Percentiles rank a stretch among this genome's conserved stretches.
Conservation (phyloP, 2,329 filamentous ascomycete genomes). For the Apiospora malaysiana region DNA sequence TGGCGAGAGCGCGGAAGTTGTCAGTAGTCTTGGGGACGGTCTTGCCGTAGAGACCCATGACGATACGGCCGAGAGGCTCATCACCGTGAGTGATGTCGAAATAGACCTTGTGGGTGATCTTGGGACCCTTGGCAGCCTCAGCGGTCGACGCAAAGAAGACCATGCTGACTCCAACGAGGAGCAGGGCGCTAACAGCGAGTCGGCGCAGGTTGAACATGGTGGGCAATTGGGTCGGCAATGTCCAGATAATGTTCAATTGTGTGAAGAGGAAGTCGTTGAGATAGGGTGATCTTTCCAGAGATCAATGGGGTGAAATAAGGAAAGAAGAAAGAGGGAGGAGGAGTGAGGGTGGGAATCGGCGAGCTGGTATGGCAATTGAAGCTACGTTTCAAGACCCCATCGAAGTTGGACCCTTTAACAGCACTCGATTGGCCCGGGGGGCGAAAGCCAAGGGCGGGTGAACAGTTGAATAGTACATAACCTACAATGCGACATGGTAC, state of each 20-base stretch:
- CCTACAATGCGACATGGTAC: neutral
- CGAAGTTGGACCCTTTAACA: neutral
- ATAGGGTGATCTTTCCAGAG: conserved; percentile 20
- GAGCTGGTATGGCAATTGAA: conserved; percentile 11
- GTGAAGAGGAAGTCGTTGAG: conserved; percentile 23
- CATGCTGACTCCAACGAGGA: conserved; percentile 77
- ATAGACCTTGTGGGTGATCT: conserved; percentile 95
- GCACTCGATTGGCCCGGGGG: conserved; percentile 5
- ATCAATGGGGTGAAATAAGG: conserved; percentile 2
- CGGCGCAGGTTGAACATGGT: conserved; percentile 79
- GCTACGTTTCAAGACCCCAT: conserved; percentile 24
- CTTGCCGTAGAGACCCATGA: conserved; percentile 86
- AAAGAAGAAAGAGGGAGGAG: neutral
- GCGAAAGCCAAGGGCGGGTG: conserved; percentile 11
- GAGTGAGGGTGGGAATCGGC: neutral
- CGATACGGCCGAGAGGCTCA: conserved; percentile 74
- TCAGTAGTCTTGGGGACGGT: conserved; percentile 78
- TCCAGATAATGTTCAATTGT: conserved; percentile 23
- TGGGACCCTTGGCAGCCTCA: conserved; percentile 82
- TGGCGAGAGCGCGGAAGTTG: conserved; percentile 82
- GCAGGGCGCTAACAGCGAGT: conserved; percentile 72
- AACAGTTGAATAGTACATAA: neutral
- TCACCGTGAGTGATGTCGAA: conserved; percentile 84
- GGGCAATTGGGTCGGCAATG: conserved; percentile 29
- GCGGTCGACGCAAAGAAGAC: conserved; percentile 77